Base-by-base conservation (phyloP, 2,329 filamentous ascomycete genomes). In the Talaromyces verruculosus region DNA sequence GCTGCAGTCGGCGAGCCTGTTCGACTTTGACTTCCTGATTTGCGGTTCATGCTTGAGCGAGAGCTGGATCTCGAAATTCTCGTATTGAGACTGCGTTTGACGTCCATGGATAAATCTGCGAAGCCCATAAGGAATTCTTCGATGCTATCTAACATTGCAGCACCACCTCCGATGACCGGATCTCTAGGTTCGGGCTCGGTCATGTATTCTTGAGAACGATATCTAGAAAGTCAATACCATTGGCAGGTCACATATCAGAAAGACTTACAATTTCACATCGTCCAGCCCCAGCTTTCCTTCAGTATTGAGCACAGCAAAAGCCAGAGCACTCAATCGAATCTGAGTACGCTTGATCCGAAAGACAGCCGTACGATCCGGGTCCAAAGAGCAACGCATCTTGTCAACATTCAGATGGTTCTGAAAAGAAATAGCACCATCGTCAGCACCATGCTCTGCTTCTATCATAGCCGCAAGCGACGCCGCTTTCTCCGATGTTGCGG, bases 61-160 rank as follows among this genome's bases (percentile, higher is more conserved):
- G 64, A 30, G 64, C 41, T 15, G 65, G 67, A 68, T 63, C 51
- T 65, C 57, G 22, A 58, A 39, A 3, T 87, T 82, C 55, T 87
- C 84, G 17, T 30, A 5, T 66, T 66, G 2, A 66, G 39, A 37
- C 43, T 57, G 13, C 65, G 65, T 60, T 53, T 63, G n/a, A 66
- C 55, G 43, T 83, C 80, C 0, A 67, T 59, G 2, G 87, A 87
- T 53, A 89, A 82, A 72, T 96, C 92, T 0, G 91, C 91, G 47
- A 96, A 84, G 0, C 92, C 91, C 85, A 96, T 90, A 72, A 91
- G 87, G 65, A 97, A 89, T 45, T 86, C 90, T 30, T 90, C 88
- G 57, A 95, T 82, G n/a, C 93, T 94, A 5, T 91, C 90, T n/a
- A 96, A 81, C 0, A 97, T 79, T 0, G 93, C 91, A 53, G 88